These are phyloP conservation scores for Sanghuangporus sanghuang DNA, from an alignment of 1,284 basidiomycete species.

Conservation along the genomic window DNA sequence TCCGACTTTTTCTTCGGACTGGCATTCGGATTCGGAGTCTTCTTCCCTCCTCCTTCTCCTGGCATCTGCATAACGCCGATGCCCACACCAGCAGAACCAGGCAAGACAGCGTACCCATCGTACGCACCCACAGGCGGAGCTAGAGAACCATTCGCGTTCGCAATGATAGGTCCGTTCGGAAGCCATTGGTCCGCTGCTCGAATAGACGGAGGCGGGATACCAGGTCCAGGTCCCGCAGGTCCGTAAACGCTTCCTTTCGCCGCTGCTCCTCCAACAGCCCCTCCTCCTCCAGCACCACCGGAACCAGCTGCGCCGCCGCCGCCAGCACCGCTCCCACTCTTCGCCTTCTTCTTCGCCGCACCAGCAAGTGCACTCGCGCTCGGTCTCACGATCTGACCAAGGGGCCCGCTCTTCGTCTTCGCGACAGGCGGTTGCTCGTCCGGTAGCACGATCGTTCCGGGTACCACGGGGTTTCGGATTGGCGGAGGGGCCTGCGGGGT, in stretches of 20 bases:
- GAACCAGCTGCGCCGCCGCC: background rate
- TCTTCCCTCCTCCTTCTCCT: background rate
- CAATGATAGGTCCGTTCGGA: background rate
- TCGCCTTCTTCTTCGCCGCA: constrained; percentile 31
- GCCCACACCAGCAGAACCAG: background rate
- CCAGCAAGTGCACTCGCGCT: constrained; percentile 26
- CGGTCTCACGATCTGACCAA: constrained; percentile 60
- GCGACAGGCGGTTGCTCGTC: constrained; percentile 56
- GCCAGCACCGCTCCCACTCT: background rate
- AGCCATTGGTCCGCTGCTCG: background rate
- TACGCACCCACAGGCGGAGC: background rate
- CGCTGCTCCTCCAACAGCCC: background rate
- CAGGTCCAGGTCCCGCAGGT: constrained; percentile 28
- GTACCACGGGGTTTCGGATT: constrained; percentile 20
- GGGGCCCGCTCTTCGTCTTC: constrained; percentile 68
- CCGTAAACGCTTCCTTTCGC: constrained; percentile 17
- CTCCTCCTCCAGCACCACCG: background rate
- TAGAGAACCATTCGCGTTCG: background rate
- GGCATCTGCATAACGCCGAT: background rate
- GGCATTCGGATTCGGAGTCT: background rate
- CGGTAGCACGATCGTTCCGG: constrained; percentile 31
- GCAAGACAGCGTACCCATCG: background rate
- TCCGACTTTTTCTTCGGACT: constrained; percentile 11
- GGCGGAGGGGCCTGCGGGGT: background rate
- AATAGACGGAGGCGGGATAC: background rate